Percentiles rank a stretch among this genome's conserved stretches.
Evolutionary conservation across 805 yeast genomes (phyloP).

Genomic region (Yarrowia hollandica): DNA sequence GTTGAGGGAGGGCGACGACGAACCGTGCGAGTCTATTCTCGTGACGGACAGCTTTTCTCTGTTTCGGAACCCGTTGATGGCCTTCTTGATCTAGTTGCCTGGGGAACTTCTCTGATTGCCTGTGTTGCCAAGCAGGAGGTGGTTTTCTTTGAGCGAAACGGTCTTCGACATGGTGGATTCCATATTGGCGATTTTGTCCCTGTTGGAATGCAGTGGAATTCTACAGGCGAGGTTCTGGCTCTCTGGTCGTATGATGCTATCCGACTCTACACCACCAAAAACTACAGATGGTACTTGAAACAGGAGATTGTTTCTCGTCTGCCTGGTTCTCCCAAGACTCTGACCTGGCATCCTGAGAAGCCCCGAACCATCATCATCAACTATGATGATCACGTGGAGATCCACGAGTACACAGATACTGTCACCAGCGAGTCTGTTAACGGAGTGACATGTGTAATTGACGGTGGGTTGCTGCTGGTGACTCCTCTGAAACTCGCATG

Average conservation of each 20-base stretch:
- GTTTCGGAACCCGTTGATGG: conserved; percentile 90
- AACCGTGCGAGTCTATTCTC: conserved; percentile 75
- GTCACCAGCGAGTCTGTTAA: conserved; percentile 67
- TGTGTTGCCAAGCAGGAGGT: conserved; percentile 63
- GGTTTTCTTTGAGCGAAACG: conserved; percentile 89
- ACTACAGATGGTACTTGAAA: conserved; percentile 94
- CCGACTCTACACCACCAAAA: conserved; percentile 89
- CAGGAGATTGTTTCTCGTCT: conserved; percentile 56
- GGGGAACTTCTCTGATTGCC: conserved; percentile 90
- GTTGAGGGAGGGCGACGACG: conserved; percentile 51
- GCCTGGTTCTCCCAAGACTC: conserved; percentile 35
- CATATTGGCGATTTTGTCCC: conserved; percentile 58
- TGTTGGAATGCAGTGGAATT: conserved; percentile 69
- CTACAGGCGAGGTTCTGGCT: conserved; percentile 75
- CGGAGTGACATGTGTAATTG: conserved; percentile 80
- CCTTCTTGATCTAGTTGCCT: conserved; percentile 67
- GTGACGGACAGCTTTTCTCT: conserved; percentile 72
- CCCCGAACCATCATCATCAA: conserved; percentile 66
- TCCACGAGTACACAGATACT: conserved; percentile 66
- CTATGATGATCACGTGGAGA: conserved; percentile 46
- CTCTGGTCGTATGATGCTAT: conserved; percentile 60
- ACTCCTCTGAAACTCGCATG: conserved; percentile 84
- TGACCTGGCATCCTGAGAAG: conserved; percentile 87
- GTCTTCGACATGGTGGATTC: conserved; percentile 87
- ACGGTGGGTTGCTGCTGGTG: conserved; percentile 66